Percentiles rank a stretch among this genome's conserved stretches.
phyloP scores from a whole-genome alignment of 768 basidiomycete genomes.

The Boletus reticuloceps region DNA sequence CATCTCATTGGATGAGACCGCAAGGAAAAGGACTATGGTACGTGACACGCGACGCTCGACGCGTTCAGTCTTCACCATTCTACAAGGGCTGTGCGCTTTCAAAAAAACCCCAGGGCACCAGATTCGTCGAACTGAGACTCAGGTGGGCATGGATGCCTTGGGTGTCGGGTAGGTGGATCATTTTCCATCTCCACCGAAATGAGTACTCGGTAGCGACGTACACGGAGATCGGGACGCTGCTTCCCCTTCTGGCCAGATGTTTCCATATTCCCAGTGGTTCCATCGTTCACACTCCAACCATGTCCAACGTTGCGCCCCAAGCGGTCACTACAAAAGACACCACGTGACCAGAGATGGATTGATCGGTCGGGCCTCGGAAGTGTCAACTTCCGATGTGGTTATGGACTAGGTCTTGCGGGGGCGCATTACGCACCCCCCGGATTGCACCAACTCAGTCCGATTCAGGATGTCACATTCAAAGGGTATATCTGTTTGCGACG shows the following conservation, averaged over 20 bases:
- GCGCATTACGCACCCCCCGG: neutral
- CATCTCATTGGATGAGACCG: neutral
- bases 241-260: too few species aligned
- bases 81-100: neutral
- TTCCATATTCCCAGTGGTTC: too few species aligned
- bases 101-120: neutral
- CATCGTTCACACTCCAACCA: too few species aligned
- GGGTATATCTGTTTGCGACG: neutral
- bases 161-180: neutral
- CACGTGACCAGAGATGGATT: too few species aligned
- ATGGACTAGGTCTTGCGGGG: constrained; percentile 1
- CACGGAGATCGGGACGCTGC: neutral
- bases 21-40: neutral
- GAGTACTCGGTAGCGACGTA: too few species aligned
- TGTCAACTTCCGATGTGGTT: neutral
- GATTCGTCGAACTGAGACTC: neutral
- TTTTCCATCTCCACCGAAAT: too few species aligned
- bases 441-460: neutral
- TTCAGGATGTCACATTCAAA: constrained; percentile 1
- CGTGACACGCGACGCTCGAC: neutral
- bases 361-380: neutral
- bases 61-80: neutral
- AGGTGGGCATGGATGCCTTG: neutral
- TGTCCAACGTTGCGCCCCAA: too few species aligned
- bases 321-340: too few species aligned